Conservation (phyloP, 2,329 filamentous ascomycete genomes). For the Colletotrichum tamarilloi region DNA sequence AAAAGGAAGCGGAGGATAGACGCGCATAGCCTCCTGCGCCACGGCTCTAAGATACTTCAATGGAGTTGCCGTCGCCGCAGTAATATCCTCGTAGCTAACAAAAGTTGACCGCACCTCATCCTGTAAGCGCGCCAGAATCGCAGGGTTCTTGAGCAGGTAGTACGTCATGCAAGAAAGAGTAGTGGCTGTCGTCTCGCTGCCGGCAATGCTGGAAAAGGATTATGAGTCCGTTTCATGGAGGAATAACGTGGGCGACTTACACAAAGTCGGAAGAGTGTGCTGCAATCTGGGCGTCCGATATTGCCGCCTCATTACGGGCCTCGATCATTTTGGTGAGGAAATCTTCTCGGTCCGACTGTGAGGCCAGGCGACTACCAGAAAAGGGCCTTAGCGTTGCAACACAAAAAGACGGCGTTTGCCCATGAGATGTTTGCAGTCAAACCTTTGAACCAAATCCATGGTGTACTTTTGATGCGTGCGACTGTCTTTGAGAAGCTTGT, state of each 20-base stretch:
- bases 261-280: neutral
- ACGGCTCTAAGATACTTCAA: neutral
- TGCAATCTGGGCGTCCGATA: neutral
- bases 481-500: neutral
- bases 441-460: constrained; percentile 17
- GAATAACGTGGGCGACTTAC: neutral
- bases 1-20: neutral
- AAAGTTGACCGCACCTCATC: neutral
- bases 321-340: neutral
- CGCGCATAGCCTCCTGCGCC: neutral
- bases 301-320: neutral
- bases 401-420: neutral
- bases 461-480: neutral
- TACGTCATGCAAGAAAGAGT: neutral
- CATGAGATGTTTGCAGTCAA: too few relatives aligned
- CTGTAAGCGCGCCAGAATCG: neutral
- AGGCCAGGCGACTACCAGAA: too few relatives aligned
- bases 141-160: neutral
- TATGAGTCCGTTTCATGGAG: neutral
- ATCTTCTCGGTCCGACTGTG: neutral
- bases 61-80: neutral
- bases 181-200: neutral
- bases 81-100: neutral
- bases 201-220: neutral
- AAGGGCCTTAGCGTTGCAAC: neutral